Evolutionary conservation across 2,329 filamentous ascomycete genomes (phyloP).

Genomic region (Xylariaceae sp.): DNA sequence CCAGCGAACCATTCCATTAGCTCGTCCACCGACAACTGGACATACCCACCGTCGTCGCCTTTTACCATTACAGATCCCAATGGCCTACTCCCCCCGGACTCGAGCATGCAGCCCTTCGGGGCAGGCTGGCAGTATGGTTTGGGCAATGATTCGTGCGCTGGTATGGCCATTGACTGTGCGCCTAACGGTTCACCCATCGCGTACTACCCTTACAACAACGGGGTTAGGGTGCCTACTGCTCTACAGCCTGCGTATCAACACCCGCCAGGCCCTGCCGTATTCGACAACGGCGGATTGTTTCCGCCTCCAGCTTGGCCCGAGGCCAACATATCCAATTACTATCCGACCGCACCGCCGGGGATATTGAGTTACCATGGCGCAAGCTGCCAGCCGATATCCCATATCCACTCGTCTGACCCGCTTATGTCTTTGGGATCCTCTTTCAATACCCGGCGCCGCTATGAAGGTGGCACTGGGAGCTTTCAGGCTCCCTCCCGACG

Average conservation of each 20-base stretch:
- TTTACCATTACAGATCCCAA: conserved; percentile 23
- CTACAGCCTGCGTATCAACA: conserved; percentile 41
- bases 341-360: conserved; percentile 36
- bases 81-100: conserved; percentile 20
- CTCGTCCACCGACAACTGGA: conserved; percentile 27
- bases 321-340: conserved; percentile 37
- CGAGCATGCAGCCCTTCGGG: conserved; percentile 18
- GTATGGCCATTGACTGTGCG: conserved; percentile 31
- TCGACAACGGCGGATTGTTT: conserved; percentile 44
- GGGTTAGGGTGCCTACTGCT: conserved; percentile 35
- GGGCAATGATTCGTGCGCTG: conserved; percentile 22
- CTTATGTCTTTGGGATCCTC: conserved; percentile 18
- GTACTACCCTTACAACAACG: conserved; percentile 34
- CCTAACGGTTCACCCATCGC: conserved; percentile 29
- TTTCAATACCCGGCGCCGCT: conserved; percentile 46
- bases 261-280: conserved; percentile 42
- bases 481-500: conserved; percentile 37
- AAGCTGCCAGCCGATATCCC: conserved; percentile 29
- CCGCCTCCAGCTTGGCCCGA: conserved; percentile 44
- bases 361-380: conserved; percentile 40
- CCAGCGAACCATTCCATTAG: conserved; percentile 20
- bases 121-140: conserved; percentile 26
- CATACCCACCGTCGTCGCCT: conserved; percentile 19
- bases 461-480: conserved; percentile 22
- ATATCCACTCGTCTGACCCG: conserved; percentile 35